Percentiles rank a stretch among this genome's conserved stretches.
phyloP scores from a whole-genome alignment of 257 asterid genomes.

The Solanum boliviense region DNA sequence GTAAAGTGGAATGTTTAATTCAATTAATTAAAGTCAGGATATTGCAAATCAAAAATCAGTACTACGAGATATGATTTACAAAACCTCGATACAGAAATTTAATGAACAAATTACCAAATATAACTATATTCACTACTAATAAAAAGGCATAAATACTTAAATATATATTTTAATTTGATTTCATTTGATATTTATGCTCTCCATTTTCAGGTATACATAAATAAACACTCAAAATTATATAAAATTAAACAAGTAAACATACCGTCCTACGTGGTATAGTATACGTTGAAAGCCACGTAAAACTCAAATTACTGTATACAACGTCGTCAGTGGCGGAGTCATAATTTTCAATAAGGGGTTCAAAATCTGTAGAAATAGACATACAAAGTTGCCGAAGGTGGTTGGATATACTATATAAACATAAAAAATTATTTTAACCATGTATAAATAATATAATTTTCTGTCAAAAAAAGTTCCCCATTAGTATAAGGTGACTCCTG shows the following conservation, averaged over 20 bases:
- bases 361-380: background rate
- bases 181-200: too few species aligned
- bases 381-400: background rate
- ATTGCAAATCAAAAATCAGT: background rate
- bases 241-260: too few species aligned
- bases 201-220: too few species aligned
- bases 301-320: too few species aligned
- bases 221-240: too few species aligned
- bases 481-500: background rate
- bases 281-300: too few species aligned
- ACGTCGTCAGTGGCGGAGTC: background rate
- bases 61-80: background rate
- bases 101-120: background rate
- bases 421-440: too few species aligned
- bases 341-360: too few species aligned
- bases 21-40: background rate
- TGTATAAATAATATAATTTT: too few species aligned
- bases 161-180: too few species aligned
- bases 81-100: background rate
- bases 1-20: background rate
- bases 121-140: background rate
- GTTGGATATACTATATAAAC: too few species aligned
- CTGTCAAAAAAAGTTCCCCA: accelerated
- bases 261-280: background rate
- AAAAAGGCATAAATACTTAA: background rate